phyloP scores from a whole-genome alignment of 2,329 filamentous ascomycete species.

The Phialemonium atrogriseum region DNA sequence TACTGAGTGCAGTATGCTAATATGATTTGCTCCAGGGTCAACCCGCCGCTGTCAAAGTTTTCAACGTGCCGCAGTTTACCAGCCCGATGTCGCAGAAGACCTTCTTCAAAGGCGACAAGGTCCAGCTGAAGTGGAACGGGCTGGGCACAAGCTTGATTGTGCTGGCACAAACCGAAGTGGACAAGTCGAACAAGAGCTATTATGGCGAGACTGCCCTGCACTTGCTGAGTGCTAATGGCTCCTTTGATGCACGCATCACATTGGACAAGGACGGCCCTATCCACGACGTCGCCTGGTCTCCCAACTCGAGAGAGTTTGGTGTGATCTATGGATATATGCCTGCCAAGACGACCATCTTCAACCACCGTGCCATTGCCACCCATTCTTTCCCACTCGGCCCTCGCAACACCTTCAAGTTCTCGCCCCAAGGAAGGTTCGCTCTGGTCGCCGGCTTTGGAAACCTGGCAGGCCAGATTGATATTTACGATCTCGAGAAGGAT shows the following conservation, averaged over 20 bases:
- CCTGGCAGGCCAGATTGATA: conserved; percentile 92
- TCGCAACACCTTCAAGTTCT: conserved; percentile 92
- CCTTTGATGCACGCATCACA: conserved; percentile 84
- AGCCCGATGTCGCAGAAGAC: conserved; percentile 89
- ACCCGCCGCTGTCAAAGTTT: conserved; percentile 90
- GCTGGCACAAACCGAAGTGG: conserved; percentile 93
- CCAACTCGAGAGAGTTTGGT: conserved; percentile 94
- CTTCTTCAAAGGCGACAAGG: conserved; percentile 99
- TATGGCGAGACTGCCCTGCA: conserved; percentile 98
- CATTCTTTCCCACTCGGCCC: conserved; percentile 83
- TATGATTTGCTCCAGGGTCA: conserved; percentile 66
- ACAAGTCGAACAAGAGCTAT: conserved; percentile 98
- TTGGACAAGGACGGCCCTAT: conserved; percentile 97
- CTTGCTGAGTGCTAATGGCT: conserved; percentile 82
- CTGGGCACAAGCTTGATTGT: conserved; percentile 87
- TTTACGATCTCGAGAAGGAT: conserved; percentile 93
- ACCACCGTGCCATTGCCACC: conserved; percentile 71
- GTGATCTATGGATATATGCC: conserved; percentile 98
- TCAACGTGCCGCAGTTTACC: conserved; percentile 81
- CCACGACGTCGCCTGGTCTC: conserved; percentile 93
- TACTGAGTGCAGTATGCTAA: too few species aligned
- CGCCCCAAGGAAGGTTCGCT: conserved; percentile 85
- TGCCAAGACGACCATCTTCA: conserved; percentile 98
- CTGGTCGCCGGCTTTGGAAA: conserved; percentile 96
- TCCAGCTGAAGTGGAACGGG: conserved; percentile 96